Conservation (phyloP, 208 protist species). For the Leishmania gerbilli region DNA sequence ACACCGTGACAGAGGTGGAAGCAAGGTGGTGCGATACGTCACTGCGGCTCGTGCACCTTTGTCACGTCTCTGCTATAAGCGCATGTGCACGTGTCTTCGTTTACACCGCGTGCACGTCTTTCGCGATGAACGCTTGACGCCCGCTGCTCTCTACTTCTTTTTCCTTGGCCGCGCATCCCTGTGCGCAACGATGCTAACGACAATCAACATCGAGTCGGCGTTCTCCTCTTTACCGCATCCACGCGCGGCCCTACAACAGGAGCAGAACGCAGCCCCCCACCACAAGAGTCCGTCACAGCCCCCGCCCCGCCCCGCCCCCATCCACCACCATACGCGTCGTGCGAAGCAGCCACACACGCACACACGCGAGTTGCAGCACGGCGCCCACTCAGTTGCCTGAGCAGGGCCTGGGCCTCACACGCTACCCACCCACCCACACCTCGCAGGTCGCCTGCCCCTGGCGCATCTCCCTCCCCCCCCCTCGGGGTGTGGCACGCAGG, state of each 20-base stretch:
- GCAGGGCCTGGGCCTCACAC: not conserved
- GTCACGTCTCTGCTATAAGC: not conserved
- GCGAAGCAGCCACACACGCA: too few species aligned
- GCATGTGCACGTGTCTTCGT: not conserved
- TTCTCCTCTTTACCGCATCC: not conserved
- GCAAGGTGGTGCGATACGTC: not conserved
- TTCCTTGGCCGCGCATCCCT: not conserved
- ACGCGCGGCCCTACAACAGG: not conserved
- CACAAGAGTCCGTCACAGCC: too few species aligned
- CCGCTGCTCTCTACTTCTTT: not conserved
- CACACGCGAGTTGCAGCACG: not conserved
- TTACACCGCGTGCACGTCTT: not conserved
- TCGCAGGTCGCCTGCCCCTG: not conserved
- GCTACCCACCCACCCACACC: not conserved
- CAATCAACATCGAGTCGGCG: not conserved
- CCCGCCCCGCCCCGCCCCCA: too few species aligned
- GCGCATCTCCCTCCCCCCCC: too few species aligned
- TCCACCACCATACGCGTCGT: not conserved
- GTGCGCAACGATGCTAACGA: not conserved
- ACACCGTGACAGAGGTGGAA: not conserved
- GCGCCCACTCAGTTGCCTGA: not conserved
- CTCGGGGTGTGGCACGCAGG: too few species aligned
- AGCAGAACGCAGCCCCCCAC: too few species aligned
- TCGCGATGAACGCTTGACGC: not conserved
- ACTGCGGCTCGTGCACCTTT: not conserved